Conservation (phyloP, 768 basidiomycete species). For the Xanthoconium purpureum region DNA sequence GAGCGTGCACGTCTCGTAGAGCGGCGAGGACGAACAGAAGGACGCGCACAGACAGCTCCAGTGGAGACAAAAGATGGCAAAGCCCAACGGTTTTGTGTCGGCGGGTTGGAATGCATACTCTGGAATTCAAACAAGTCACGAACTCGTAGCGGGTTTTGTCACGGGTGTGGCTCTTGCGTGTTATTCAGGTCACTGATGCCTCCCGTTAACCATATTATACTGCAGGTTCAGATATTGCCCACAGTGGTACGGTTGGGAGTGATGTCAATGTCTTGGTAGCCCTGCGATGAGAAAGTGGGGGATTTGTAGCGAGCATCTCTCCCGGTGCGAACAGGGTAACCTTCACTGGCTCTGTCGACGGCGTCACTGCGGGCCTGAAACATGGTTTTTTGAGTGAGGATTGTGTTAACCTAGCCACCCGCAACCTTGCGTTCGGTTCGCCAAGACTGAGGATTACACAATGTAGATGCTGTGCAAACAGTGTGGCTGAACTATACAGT, state of each 20-base stretch:
- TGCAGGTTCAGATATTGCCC: too few species aligned
- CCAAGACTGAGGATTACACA: conserved; percentile 48
- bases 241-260: too few species aligned
- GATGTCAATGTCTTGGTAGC: conserved; percentile 91
- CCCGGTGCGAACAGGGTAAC: conserved; percentile 70
- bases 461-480: too few species aligned
- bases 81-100: too few species aligned
- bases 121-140: too few species aligned
- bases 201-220: too few species aligned
- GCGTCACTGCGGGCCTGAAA: conserved; percentile 74
- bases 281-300: conserved; percentile 91
- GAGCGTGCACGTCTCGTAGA: too few species aligned
- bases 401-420: conserved; percentile 74
- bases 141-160: too few species aligned
- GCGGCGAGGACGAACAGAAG: not conserved
- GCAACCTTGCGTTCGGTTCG: conserved; percentile 75
- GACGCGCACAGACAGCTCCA: not conserved
- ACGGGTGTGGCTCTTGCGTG: too few species aligned
- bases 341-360: conserved; percentile 78
- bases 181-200: too few species aligned
- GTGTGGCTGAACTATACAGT: conserved; percentile 30
- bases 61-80: too few species aligned
- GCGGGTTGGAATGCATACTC: too few species aligned
- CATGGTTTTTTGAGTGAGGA: conserved; percentile 86
- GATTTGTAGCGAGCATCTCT: conserved; percentile 76